Percentiles rank a stretch among this genome's conserved stretches.
Evolutionary conservation across 2,329 filamentous ascomycete genomes (phyloP).

Genomic region (Apiospora sp.): DNA sequence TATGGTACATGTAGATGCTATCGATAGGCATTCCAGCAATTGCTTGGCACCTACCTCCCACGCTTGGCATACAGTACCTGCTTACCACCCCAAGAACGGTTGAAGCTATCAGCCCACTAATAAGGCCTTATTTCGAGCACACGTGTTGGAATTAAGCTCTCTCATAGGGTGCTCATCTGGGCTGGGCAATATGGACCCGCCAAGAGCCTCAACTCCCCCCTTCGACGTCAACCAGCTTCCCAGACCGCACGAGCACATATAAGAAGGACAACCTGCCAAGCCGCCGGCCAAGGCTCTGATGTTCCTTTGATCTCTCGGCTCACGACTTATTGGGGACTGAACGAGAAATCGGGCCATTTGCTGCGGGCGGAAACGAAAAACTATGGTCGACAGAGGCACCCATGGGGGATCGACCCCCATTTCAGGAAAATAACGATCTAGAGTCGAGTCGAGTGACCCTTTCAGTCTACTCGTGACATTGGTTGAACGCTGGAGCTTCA

Average conservation of each 20-base stretch:
- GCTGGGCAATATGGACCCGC: slow-evolving; percentile 13
- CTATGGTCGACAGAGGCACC: not conserved
- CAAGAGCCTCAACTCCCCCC: slow-evolving; percentile 14
- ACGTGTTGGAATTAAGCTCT: slow-evolving; percentile 22
- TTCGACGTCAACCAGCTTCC: not conserved
- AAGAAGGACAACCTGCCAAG: slow-evolving; percentile 10
- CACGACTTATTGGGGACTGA: not conserved
- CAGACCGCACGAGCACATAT: not conserved
- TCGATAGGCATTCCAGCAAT: too few relatives aligned
- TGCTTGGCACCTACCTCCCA: not conserved
- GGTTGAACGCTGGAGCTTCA: not conserved
- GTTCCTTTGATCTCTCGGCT: not conserved
- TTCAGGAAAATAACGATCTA: not conserved
- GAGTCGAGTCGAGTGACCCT: not conserved
- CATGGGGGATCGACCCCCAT: not conserved
- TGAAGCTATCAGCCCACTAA: not conserved
- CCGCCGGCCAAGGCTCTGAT: not conserved
- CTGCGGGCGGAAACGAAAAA: not conserved
- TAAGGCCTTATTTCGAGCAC: not conserved
- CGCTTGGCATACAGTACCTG: not conserved
- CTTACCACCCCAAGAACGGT: not conserved
- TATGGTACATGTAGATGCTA: too few relatives aligned
- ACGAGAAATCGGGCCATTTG: too few relatives aligned
- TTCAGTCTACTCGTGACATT: not conserved
- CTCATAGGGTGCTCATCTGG: slow-evolving; percentile 11